phyloP scores from a whole-genome alignment of 2,329 filamentous ascomycete genomes.

The Plectosphaerella plurivora region DNA sequence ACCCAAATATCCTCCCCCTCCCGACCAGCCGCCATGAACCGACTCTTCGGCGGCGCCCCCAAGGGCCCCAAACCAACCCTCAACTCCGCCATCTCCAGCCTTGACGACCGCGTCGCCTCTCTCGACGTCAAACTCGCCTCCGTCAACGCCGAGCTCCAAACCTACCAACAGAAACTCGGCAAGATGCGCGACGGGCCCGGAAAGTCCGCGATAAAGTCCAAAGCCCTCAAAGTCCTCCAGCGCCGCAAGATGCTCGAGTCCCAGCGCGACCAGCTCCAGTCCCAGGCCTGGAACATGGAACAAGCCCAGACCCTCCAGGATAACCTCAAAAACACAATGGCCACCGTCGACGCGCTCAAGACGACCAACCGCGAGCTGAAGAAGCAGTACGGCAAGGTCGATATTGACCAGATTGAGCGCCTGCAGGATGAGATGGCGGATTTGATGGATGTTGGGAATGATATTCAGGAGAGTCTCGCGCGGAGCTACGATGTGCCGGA shows the following conservation, averaged over 20 bases:
- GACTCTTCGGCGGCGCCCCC: conserved; percentile 86
- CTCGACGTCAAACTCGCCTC: conserved; percentile 94
- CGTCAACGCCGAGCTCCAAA: conserved; percentile 82
- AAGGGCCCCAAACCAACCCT: conserved; percentile 87
- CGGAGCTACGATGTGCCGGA: conserved; percentile 92
- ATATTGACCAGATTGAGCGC: conserved; percentile 95
- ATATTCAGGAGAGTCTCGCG: conserved; percentile 93
- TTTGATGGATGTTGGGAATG: conserved; percentile 93
- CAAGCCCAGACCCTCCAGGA: conserved; percentile 98
- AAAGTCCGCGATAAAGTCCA: conserved; percentile 87
- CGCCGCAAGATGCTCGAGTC: conserved; percentile 91
- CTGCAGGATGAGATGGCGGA: conserved; percentile 99
- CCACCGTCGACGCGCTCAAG: conserved; percentile 96
- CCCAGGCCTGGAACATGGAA: conserved; percentile 99
- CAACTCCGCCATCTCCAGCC: conserved; percentile 75
- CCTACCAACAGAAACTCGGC: conserved; percentile 80
- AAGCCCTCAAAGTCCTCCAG: conserved; percentile 90
- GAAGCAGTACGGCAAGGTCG: conserved; percentile 94
- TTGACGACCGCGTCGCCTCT: conserved; percentile 77
- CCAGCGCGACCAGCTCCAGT: conserved; percentile 88
- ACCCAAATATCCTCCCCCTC: background rate
- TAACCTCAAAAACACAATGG: conserved; percentile 98
- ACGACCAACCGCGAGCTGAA: conserved; percentile 89
- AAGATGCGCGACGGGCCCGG: conserved; percentile 96
- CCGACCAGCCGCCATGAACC: conserved; percentile 66